Base-by-base conservation (phyloP, 2,329 filamentous ascomycete genomes). In the Penicillium sp. region DNA sequence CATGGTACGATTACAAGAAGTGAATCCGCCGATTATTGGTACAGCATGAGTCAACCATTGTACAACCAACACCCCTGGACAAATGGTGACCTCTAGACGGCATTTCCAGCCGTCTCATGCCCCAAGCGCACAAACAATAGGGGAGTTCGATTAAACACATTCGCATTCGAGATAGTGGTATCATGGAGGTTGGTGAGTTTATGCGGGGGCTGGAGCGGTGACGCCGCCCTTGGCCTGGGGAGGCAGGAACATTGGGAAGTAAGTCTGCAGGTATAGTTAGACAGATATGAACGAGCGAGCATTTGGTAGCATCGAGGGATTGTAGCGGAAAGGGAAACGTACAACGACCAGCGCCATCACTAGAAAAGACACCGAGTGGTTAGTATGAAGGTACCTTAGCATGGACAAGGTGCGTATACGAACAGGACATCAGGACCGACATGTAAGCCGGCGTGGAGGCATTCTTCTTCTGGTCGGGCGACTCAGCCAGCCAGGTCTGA, bases 391-490 rank as follows among this genome's bases (percentile, higher is more conserved):
- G 31, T n/a, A 31, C 26, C 26, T 13, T 9, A 18, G 37, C 19
- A 23, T 16, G 13, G 21, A 19, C 46, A 51, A 51, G 18, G 46
- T n/a, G 14, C 33, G 18, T 8, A 45, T 37, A 83, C 87, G 67
- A 80, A 91, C 89, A 68, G 18, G 90, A 86, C 89, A 95, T 94
- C 73, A 87, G 83, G 52, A 94, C 86, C 52, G 86, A 87, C 75
- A 94, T 87, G 71, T 85, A 86, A 48, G 80, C 84, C 2, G 92
- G 91, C 5, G 90, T 92, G 42, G 81, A 77, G 23, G 84, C 76
- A 55, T 77, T 87, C 72, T 85, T 87, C 75, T 73, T 77, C 60
- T 80, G 77, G 26, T 79, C 75, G n/a, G 75, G 69, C 21, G 73
- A 75, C 64, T 80, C 78, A 31, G 74, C 75, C 44, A 81, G 67